A percentile compares a stretch with the other conserved stretches of the same genome.
phyloP scores from a whole-genome alignment of 2,329 filamentous ascomycete genomes.

The Talaromyces marneffei region DNA sequence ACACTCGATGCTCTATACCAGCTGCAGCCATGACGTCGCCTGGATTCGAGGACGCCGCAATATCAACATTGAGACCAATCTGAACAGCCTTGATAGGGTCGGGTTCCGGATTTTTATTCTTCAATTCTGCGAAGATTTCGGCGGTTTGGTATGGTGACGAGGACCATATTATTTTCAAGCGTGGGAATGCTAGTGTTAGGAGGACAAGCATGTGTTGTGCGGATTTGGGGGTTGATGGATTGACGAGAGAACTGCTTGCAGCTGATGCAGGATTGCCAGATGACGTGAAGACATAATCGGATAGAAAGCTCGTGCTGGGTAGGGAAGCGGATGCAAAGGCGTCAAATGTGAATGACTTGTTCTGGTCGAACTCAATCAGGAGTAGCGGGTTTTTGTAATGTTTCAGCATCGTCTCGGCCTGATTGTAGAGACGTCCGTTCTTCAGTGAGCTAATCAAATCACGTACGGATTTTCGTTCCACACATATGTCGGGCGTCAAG shows the following conservation, averaged over 20 bases:
- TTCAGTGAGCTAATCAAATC: slow-evolving; percentile 89
- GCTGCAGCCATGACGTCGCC: slow-evolving; percentile 54
- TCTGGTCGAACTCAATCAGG: slow-evolving; percentile 95
- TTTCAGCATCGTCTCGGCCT: slow-evolving; percentile 89
- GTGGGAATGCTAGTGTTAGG: slow-evolving; percentile 84
- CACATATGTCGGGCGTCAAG: slow-evolving; percentile 80
- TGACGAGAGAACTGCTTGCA: slow-evolving; percentile 56
- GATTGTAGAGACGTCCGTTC: slow-evolving; percentile 84
- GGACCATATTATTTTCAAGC: slow-evolving; percentile 88
- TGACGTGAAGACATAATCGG: slow-evolving; percentile 50
- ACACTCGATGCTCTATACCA: slow-evolving; percentile 55
- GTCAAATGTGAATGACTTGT: slow-evolving; percentile 93
- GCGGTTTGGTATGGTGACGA: slow-evolving; percentile 91
- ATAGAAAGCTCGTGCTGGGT: slow-evolving; percentile 34
- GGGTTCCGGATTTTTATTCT: slow-evolving; percentile 82
- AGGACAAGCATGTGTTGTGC: slow-evolving; percentile 88
- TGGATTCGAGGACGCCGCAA: slow-evolving; percentile 22
- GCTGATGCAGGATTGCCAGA: slow-evolving; percentile 42
- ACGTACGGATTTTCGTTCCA: slow-evolving; percentile 88
- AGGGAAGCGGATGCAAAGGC: slow-evolving; percentile 46
- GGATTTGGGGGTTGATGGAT: slow-evolving; percentile 61
- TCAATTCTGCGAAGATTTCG: slow-evolving; percentile 91
- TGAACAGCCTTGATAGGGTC: slow-evolving; percentile 83
- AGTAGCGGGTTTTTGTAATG: slow-evolving; percentile 88
- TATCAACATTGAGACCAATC: slow-evolving; percentile 64